Evolutionary conservation across 306 rosid genomes (phyloP).

Genomic region (Vigna angularis): DNA sequence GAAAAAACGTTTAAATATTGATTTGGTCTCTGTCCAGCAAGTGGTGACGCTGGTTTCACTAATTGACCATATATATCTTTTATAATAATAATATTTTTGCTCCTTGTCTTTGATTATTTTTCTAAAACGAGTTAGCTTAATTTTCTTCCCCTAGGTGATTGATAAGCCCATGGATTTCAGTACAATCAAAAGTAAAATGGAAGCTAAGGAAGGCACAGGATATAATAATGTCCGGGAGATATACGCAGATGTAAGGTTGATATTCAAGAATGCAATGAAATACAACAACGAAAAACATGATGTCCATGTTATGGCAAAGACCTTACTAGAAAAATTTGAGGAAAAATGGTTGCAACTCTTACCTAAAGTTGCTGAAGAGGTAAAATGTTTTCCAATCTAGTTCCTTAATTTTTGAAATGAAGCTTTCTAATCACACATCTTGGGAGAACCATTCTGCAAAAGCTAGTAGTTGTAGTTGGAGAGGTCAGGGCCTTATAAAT

Average conservation of each 20-base stretch:
- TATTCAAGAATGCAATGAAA: slow-evolving; percentile 84
- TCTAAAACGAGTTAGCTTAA: slow-evolving; percentile 36
- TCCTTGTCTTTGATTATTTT: slow-evolving; percentile 7
- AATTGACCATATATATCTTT: slow-evolving; percentile 16
- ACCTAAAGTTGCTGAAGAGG: slow-evolving; percentile 79
- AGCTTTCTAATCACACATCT: neutral
- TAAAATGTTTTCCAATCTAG: slow-evolving; percentile 43
- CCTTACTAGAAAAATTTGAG: slow-evolving; percentile 73
- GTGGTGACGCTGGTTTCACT: slow-evolving; percentile 10
- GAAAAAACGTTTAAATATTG: slow-evolving; percentile 25
- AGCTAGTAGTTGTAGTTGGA: neutral
- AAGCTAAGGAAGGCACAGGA: slow-evolving; percentile 74
- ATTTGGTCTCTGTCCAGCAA: slow-evolving; percentile 17
- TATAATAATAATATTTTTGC: slow-evolving; percentile 13
- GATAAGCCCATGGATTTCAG: slow-evolving; percentile 90
- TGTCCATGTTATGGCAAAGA: slow-evolving; percentile 78
- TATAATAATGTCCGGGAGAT: slow-evolving; percentile 78
- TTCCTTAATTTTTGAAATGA: slow-evolving; percentile 13
- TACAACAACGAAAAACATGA: slow-evolving; percentile 72
- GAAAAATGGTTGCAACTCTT: slow-evolving; percentile 79
- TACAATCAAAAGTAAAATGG: slow-evolving; percentile 79
- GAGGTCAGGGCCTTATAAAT: neutral
- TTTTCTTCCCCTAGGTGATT: slow-evolving; percentile 62
- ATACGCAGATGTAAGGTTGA: slow-evolving; percentile 76
- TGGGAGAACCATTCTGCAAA: neutral